Evolutionary conservation across 2,329 filamentous ascomycete genomes (phyloP), one percentile per base, ranked within the genome.

Genomic region (Xylariaceae sp.): DNA sequence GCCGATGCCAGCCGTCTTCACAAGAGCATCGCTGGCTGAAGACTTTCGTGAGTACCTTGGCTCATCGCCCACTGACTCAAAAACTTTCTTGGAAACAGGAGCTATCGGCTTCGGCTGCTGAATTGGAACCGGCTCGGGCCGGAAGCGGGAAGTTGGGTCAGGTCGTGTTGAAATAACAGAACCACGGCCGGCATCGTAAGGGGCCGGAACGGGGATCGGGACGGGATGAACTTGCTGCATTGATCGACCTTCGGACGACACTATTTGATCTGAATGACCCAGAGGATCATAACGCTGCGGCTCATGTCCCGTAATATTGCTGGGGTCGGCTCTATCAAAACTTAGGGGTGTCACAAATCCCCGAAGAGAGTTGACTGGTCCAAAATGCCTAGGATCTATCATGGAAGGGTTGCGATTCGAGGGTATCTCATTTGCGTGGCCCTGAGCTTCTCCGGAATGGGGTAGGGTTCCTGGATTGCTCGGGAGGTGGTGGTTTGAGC

Each of bases 81-180:
- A 87, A 1, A 91, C 75, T 16, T 79, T 78, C 50, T 79, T 77
- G 29, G 83, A 83, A 3, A 94, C 81, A 0, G 87, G 88, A 2
- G 78, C 74, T 47, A 88, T 77, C 2, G 91, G 91, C 55, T 90
- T 85, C 2, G 91, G 91, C 57, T 95, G 88, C 62, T 93, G 86
- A n/a, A 96, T 73, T 10, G 83, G 82, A 23, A 89, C 76, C 0
- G 80, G 73, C 5, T 71, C 79, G 5, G 83, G 78, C 34, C 79
- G 74, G 14, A 66, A 61, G 16, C 64, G 67, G 19, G 67, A 63
- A 3, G 71, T 61, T 6, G 70, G 59, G 35, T 71, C 67, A 44
- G 67, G 64, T 29, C 63, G 65, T 64, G 46, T 64, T 14, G 72
- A 71, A 12, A 72, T 62, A n/a, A 72, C 60, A 29, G 80, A 78